Evolutionary conservation across 2,329 filamentous ascomycete species (phyloP), one percentile per base, ranked within the genome.

Genomic region (Cadophora gregata): DNA sequence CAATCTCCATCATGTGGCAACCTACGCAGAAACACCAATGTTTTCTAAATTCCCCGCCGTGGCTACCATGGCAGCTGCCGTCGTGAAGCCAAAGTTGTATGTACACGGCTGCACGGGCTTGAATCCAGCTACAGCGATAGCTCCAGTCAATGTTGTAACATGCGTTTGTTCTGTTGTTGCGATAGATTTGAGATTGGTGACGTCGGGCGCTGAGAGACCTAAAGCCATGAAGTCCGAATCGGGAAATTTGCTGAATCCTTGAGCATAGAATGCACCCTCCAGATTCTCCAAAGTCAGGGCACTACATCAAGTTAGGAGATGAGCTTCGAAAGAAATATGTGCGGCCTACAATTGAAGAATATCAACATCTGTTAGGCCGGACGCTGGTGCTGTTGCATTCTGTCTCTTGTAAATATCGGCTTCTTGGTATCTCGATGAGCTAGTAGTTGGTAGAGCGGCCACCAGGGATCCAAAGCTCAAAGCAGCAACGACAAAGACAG

Each of bases 231-330:
- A 58, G 21, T 58, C 55, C n/a, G 55, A 58, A 25, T 58, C 55
- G 21, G 55, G 55, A 14, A 58, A 58, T 42, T 58, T 58, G 55
- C 55, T 58, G 31, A 58, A 58, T 42, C 55, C 55, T 58, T 58
- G 55, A 25, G 55, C 55, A 25, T 58, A 58, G 55, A 58, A 58
- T 16, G 55, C 55, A 3, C 55, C 55, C 12, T 58, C 55, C 10
- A 58, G 31, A 38, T 58, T 58, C 31, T 58, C 55, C 1, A 58
- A 21, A 42, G 55, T 58, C 4, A 58, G 33, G 16, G 55, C 55
- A 27, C 55, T 58, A 10, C 1, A 8, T 25, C 10, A 42, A 3
- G 55, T 58, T 58, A 58, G 55, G 27, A 19, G n/a, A n/a, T n/a
- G 5, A 16, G 38, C 38, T 19, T 4, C 12, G 1, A 16, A 19